Evolutionary conservation across 257 asterid species (phyloP), one percentile per base, ranked within the genome.

Genomic region (Rubia yunnanensis): DNA sequence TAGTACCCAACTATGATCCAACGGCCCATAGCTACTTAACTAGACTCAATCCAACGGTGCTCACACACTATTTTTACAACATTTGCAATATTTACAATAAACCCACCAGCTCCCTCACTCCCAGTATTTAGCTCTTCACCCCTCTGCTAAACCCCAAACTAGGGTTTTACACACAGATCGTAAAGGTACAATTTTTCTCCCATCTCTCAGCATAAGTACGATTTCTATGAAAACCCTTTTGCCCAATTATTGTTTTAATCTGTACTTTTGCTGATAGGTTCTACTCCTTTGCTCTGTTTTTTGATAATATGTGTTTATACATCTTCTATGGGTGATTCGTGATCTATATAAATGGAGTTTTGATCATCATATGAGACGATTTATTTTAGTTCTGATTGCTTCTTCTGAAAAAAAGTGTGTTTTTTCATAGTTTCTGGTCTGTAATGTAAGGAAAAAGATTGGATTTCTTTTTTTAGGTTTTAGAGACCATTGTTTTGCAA

Each of bases 111-210:
- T 39, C 9, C 0, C 0, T 0, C 35, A 3, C 13, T n/a, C n/a
- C n/a, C n/a, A n/a, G n/a, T n/a, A n/a, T 17, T 15, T 10, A 44
- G 5, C 9, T 24, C 5, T 56, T 5, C 64, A 32, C 7, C 57
- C 57, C 26, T 50, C 57, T 10, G 18, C 57, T 26, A 57, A 57
- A 7, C 54, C 71, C 66, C 71, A 31, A 1, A 18, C 71, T 65
- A 64, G 67, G 76, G 76, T 64, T 71, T 65, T 65, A 56, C 50
- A 23, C 70, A 7, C 31, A 14, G 20, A 44, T 44, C 58, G 60
- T 28, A 53, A 52, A 71, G 76, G 71, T 71, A 57, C 30, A 55
- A 28, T n/a, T 23, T 14, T 17, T 60, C 27, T 24, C 48, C 13
- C 46, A 14, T 27, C 38, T 30, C 41, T 38, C 64, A 0, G 20